phyloP scores from a whole-genome alignment of 1,284 basidiomycete genomes.

The Trichosporon asahii region DNA sequence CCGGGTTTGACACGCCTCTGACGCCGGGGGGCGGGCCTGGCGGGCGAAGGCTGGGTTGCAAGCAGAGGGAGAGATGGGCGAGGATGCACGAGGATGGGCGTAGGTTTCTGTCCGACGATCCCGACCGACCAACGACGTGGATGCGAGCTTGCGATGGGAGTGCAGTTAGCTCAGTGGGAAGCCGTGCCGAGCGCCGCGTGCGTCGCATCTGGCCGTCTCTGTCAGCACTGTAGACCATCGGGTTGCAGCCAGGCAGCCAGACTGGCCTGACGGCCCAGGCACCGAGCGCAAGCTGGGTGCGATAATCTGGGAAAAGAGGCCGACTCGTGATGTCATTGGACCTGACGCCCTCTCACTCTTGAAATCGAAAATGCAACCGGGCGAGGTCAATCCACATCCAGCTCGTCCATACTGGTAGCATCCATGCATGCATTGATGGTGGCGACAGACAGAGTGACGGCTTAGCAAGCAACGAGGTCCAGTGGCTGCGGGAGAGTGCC shows the following conservation, averaged over 20 bases:
- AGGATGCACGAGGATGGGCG: too few relatives aligned
- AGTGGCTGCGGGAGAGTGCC: background rate
- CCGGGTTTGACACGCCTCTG: background rate
- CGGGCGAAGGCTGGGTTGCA: too few relatives aligned
- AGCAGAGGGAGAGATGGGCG: too few relatives aligned
- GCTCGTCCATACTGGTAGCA: background rate
- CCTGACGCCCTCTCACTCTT: too few relatives aligned
- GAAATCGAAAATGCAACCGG: too few relatives aligned
- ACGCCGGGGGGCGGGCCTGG: background rate
- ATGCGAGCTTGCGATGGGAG: background rate
- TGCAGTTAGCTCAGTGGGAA: background rate
- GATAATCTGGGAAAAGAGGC: background rate
- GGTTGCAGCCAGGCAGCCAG: too few relatives aligned
- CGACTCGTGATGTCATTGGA: constrained; percentile 8
- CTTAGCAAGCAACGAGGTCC: too few relatives aligned
- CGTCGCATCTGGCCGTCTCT: too few relatives aligned
- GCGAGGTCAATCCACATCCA: too few relatives aligned
- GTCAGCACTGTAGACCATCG: too few relatives aligned
- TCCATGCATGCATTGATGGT: background rate
- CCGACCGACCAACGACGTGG: background rate
- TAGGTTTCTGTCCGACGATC: background rate
- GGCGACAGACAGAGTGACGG: too few relatives aligned
- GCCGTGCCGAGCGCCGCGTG: background rate
- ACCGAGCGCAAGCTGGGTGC: background rate
- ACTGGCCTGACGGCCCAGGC: background rate